These are phyloP conservation scores for Dothideomycetidae sp. DNA, from an alignment of 2,329 filamentous ascomycete genomes.

Conservation along the genomic window DNA sequence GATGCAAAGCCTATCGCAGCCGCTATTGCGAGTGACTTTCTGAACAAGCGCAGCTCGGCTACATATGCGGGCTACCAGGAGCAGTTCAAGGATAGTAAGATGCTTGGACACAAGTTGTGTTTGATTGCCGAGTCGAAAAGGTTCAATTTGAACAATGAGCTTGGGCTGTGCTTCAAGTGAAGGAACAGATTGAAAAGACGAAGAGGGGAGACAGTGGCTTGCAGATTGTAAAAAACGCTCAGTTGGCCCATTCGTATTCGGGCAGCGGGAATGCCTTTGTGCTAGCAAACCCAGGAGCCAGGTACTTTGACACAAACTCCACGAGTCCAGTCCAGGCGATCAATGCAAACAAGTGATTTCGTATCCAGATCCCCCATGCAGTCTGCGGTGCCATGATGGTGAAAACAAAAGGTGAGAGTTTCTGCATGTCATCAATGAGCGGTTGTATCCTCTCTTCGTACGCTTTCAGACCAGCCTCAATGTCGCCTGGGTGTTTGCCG, in stretches of 20 bases:
- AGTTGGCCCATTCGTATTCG: constrained; percentile 1
- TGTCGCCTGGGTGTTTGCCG: constrained; percentile 15
- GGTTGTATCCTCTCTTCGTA: constrained; percentile 35
- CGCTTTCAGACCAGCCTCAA: constrained; percentile 26
- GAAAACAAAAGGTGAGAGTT: constrained; percentile 22
- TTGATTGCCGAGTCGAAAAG: background rate
- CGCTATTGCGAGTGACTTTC: background rate
- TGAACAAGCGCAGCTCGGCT: background rate
- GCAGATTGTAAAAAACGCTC: background rate
- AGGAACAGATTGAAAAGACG: too few species aligned
- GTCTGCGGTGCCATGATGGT: constrained; percentile 32
- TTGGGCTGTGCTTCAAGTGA: background rate
- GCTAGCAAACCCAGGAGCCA: background rate
- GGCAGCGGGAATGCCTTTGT: constrained; percentile 1
- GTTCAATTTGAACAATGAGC: background rate
- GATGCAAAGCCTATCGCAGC: background rate
- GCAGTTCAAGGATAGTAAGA: background rate
- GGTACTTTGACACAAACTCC: constrained; percentile 19
- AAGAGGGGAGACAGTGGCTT: too few species aligned
- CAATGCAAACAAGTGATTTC: constrained; percentile 30
- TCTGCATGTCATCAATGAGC: constrained; percentile 28
- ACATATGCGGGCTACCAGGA: background rate
- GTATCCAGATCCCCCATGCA: constrained; percentile 31
- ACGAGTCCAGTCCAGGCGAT: constrained; percentile 26
- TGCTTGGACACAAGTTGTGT: background rate